Percentiles rank a stretch among this genome's conserved stretches.
phyloP scores from a whole-genome alignment of 164 flowering plant species.

The Buxus sempervirens region DNA sequence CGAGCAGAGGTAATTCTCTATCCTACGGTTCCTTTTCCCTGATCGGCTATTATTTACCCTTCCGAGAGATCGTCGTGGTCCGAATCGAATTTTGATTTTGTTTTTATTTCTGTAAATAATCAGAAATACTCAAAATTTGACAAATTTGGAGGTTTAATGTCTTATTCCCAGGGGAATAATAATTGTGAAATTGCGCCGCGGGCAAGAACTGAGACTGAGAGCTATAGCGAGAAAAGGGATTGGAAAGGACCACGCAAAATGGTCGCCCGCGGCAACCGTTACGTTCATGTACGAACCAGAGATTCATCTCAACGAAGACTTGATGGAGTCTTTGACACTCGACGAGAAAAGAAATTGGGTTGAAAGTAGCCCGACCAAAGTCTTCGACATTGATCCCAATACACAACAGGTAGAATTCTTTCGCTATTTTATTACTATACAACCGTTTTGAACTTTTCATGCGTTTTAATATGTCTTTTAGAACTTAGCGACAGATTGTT shows the following conservation, averaged over 20 bases:
- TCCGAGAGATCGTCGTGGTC: not conserved
- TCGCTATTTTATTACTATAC: not conserved
- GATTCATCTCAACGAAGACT: constrained; percentile 77
- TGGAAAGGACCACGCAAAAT: constrained; percentile 96
- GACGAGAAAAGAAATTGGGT: constrained; percentile 73
- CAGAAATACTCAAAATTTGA: not conserved
- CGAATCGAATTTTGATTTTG: not conserved
- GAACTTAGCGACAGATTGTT: not conserved
- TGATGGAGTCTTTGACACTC: constrained; percentile 76
- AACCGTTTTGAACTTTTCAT: not conserved
- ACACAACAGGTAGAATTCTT: constrained; percentile 60
- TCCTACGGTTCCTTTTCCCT: not conserved
- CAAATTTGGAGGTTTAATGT: constrained; percentile 1
- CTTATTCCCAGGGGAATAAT: constrained; percentile 63
- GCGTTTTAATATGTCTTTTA: no score
- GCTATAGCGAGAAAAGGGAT: constrained; percentile 98
- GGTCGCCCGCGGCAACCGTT: constrained; percentile 99
- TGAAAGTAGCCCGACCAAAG: constrained; percentile 92
- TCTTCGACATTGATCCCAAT: constrained; percentile 71
- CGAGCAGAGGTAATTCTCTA: constrained; percentile 43
- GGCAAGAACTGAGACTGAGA: constrained; percentile 86
- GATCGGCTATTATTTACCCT: no score
- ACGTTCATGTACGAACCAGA: constrained; percentile 96
- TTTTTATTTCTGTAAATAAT: no score
- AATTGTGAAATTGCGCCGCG: constrained; percentile 90